These are phyloP conservation scores for Antrodiella citrinella DNA, from an alignment of 768 basidiomycete genomes.

Conservation along the genomic window DNA sequence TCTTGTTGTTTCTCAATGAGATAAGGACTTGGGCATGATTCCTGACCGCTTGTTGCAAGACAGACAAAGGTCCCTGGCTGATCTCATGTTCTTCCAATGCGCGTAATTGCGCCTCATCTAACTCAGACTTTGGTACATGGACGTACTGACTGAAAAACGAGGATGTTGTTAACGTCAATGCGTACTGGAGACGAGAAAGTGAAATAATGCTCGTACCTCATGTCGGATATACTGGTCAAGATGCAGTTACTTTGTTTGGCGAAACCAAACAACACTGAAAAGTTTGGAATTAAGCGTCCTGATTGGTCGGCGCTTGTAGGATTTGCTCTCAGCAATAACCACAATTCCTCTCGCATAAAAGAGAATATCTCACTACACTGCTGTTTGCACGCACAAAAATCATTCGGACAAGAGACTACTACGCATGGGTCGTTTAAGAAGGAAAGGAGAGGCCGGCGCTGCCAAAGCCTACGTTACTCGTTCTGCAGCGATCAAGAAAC, in stretches of 20 bases:
- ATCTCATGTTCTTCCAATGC: constrained; percentile 98
- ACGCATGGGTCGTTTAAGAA: constrained; percentile 74
- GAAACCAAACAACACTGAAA: constrained; percentile 17
- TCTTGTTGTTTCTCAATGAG: constrained; percentile 97
- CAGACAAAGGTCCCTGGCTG: constrained; percentile 93
- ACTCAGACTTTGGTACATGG: constrained; percentile 92
- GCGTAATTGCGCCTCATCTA: constrained; percentile 93
- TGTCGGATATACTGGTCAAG: constrained; percentile 9
- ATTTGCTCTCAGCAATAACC: constrained; percentile 1
- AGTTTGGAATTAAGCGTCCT: constrained; percentile 17
- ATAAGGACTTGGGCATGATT: constrained; percentile 98
- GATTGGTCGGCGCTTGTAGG: constrained; percentile 11
- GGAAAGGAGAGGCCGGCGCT: constrained; percentile 86
- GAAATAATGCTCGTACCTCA: constrained; percentile 14
- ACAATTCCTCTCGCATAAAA: background rate
- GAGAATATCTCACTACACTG: background rate
- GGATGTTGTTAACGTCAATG: background rate
- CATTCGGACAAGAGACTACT: too few species aligned
- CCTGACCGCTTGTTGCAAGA: constrained; percentile 93
- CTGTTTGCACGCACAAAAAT: background rate
- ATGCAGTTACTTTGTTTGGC: constrained; percentile 9
- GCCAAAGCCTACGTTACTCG: constrained; percentile 90
- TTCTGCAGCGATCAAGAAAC: constrained; percentile 84
- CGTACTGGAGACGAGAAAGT: background rate
- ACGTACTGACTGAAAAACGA: constrained; percentile 78